Conservation (phyloP, 177 flowering plant species). For the Tripterygium wilfordii region DNA sequence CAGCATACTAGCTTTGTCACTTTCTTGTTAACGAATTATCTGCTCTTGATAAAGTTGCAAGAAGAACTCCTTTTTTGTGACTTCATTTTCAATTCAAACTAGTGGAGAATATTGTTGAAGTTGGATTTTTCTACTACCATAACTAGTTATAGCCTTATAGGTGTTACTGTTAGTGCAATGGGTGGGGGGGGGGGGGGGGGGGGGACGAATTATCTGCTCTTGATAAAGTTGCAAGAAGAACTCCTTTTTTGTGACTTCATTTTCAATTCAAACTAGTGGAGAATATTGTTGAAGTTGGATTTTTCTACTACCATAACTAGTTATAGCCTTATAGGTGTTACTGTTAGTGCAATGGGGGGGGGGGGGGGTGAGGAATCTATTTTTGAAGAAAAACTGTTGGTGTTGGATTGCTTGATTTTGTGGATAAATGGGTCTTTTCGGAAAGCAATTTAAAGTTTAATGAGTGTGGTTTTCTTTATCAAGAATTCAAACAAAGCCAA, state of each 20-base stretch:
- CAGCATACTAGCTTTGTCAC: too few relatives aligned
- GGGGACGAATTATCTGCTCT: too few relatives aligned
- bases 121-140: not conserved
- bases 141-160: too few relatives aligned
- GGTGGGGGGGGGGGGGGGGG: conserved; percentile 5
- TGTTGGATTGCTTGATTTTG: conserved; percentile 1
- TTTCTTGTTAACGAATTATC: too few relatives aligned
- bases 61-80: too few relatives aligned
- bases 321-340: too few relatives aligned
- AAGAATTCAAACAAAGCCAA: conserved; percentile 2
- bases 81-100: conserved; percentile 3
- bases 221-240: too few relatives aligned
- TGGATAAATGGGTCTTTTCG: conserved; percentile 6
- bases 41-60: too few relatives aligned
- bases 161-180: not conserved
- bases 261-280: conserved; percentile 10
- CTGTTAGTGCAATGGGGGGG: not conserved
- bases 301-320: not conserved
- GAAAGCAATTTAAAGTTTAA: conserved; percentile 9
- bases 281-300: conserved; percentile 5
- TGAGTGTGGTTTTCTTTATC: conserved; percentile 3
- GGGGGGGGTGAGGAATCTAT: conserved; percentile 11
- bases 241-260: too few relatives aligned
- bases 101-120: conserved; percentile 13
- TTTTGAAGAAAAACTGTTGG: conserved; percentile 4